phyloP scores from a whole-genome alignment of 1,284 basidiomycete species.

The Cerioporus squamosus region DNA sequence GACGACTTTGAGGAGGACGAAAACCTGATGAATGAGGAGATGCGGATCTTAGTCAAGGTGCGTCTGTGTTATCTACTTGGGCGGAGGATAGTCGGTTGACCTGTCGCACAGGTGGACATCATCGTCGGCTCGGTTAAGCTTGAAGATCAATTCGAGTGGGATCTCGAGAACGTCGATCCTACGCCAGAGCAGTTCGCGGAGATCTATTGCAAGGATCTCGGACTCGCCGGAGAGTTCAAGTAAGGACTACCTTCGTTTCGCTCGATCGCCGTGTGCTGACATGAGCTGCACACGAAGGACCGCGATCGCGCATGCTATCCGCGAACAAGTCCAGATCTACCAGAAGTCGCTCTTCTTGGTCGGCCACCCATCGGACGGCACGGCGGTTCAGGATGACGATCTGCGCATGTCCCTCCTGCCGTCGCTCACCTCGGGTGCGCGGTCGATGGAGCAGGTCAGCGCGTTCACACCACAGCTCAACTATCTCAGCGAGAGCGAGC shows the following conservation, averaged over 20 bases:
- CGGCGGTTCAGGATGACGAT: constrained; percentile 87
- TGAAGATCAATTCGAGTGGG: constrained; percentile 99
- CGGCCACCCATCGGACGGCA: constrained; percentile 85
- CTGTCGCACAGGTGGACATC: constrained; percentile 80
- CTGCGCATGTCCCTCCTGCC: constrained; percentile 90
- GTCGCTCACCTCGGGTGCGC: constrained; percentile 69
- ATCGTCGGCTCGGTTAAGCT: constrained; percentile 93
- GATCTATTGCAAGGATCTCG: constrained; percentile 86
- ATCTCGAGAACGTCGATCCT: constrained; percentile 78
- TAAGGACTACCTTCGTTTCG: constrained; percentile 43
- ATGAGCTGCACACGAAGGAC: constrained; percentile 59
- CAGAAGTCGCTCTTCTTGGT: constrained; percentile 93
- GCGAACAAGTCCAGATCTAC: constrained; percentile 93
- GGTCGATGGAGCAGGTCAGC: constrained; percentile 76
- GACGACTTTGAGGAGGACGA: constrained; percentile 53
- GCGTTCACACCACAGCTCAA: constrained; percentile 89
- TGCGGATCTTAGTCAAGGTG: constrained; percentile 89
- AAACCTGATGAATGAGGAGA: constrained; percentile 72
- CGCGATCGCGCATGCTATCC: constrained; percentile 93
- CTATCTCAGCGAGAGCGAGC: constrained; percentile 87
- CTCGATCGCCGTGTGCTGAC: constrained; percentile 2
- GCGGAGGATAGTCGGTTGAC: constrained; percentile 18
- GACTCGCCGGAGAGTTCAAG: constrained; percentile 92
- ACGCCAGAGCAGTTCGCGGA: constrained; percentile 95
- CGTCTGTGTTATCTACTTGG: constrained; percentile 5